Evolutionary conservation across 2,329 filamentous ascomycete species (phyloP), one percentile per base, ranked within the genome.

Genomic region (Xylaria sp.): DNA sequence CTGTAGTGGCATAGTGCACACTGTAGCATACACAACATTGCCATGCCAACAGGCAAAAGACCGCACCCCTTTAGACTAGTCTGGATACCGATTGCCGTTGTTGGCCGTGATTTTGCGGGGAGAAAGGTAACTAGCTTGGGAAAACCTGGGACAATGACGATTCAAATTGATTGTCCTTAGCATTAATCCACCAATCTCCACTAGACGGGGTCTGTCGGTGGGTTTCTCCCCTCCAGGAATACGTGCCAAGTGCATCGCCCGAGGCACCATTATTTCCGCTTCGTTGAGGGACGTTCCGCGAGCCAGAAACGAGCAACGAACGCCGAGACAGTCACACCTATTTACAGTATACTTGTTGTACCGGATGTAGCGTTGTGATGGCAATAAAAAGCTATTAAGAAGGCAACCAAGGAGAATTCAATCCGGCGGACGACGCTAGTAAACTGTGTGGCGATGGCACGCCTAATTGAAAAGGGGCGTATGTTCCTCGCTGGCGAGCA

Each of bases 141-240:
- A 52, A 37, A 56, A 27, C 35, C 41, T 6, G 25, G 38, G 21
- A 17, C 9, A 41, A 43, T n/a, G 13, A 35, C 31, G 13, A 52
- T 40, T 17, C 4, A n/a, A n/a, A 10, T 41, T 41, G n/a, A 33
- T 19, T 33, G 44, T 25, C 29, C 17, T 35, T 19, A 19, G 54
- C 31, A 25, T 58, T 58, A 64, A 56, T 62, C 58, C 58, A 62
- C 59, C 59, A 64, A 64, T 64, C 62, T 58, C 62, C 54, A 40
- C 43, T 15, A 21, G 19, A 41, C 31, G 10, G 23, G 35, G 9
- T 29, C 41, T 9, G 43, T 38, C 9, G 17, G 46, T 38, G 33
- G 29, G 6, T 15, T 17, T n/a, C 15, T 47, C 33, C 52, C 47
- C 52, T 29, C 8, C 52, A 49, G 29, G 53, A 25, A 37, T 17